Evolutionary conservation across 2,329 filamentous ascomycete species (phyloP).

Genomic region (Trichoderma sp.): DNA sequence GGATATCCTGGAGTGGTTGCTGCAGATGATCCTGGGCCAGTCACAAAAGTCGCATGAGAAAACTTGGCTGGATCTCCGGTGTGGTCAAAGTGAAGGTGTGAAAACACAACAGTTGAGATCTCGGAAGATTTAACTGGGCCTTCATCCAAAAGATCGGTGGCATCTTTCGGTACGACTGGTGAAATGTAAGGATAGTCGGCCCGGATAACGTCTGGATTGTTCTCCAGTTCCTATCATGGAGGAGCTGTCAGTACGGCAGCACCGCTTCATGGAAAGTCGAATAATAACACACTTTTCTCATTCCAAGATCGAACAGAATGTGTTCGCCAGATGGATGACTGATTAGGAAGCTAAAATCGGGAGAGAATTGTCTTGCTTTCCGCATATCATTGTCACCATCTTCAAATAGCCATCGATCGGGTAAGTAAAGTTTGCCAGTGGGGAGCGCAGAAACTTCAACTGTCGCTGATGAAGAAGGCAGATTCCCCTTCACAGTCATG

Average conservation of each 20-base stretch:
- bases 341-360: conserved; percentile 4
- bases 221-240: neutral
- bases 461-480: neutral
- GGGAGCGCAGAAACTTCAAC: conserved; percentile 7
- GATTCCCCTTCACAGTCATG: neutral
- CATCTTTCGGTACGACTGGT: conserved; percentile 8
- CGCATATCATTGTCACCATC: neutral
- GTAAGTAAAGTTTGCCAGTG: conserved; percentile 2
- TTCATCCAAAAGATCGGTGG: neutral
- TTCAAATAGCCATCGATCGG: conserved; percentile 9
- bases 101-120: conserved; percentile 1
- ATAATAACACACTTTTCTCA: neutral
- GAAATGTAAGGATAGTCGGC: conserved; percentile 1
- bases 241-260: neutral
- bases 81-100: conserved; percentile 10
- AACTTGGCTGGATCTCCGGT: conserved; percentile 3
- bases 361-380: conserved; percentile 3
- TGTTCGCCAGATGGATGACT: neutral
- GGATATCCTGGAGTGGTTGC: conserved; percentile 2
- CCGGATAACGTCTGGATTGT: neutral
- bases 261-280: too few species aligned
- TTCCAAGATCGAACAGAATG: neutral
- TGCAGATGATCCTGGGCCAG: neutral
- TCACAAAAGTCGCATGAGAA: neutral
- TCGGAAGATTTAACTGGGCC: neutral